Percentiles rank a stretch among this genome's conserved stretches.
Conservation (phyloP, 2,329 filamentous ascomycete genomes). For the Colletotrichum sp. region DNA sequence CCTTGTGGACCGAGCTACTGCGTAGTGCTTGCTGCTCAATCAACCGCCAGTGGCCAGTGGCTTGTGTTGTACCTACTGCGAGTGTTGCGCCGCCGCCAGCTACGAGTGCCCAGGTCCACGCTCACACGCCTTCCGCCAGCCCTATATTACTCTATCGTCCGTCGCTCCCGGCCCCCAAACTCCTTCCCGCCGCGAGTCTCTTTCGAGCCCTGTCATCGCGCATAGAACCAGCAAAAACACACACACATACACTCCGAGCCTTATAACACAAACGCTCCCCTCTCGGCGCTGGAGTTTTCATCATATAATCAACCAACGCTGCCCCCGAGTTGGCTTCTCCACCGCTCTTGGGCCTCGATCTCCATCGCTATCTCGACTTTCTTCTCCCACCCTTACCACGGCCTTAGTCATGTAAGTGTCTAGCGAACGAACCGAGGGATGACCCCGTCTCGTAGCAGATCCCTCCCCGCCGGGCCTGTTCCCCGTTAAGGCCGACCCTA, state of each 20-base stretch:
- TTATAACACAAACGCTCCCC: neutral
- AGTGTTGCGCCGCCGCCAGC: neutral
- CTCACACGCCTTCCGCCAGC: conserved; percentile 13
- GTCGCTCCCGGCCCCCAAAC: conserved; percentile 11
- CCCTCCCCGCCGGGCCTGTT: conserved; percentile 2
- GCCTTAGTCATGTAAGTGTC: conserved; percentile 9
- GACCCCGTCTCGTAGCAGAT: conserved; percentile 6
- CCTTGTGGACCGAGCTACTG: conserved; percentile 10
- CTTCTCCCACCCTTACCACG: neutral
- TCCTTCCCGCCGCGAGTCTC: conserved; percentile 6
- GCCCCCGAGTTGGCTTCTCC: neutral
- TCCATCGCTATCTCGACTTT: neutral
- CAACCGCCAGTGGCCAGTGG: neutral
- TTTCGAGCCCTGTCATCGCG: neutral
- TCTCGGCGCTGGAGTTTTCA: neutral
- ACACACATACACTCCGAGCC: neutral
- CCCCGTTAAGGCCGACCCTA: neutral
- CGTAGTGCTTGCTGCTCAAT: neutral
- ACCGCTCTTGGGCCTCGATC: neutral
- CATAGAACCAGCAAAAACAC: neutral
- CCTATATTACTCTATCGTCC: conserved; percentile 17
- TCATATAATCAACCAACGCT: neutral
- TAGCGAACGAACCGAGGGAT: conserved; percentile 1
- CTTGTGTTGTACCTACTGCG: neutral
- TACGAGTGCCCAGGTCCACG: conserved; percentile 7